phyloP scores from a whole-genome alignment of 768 basidiomycete species.

The Paxillus involutus region DNA sequence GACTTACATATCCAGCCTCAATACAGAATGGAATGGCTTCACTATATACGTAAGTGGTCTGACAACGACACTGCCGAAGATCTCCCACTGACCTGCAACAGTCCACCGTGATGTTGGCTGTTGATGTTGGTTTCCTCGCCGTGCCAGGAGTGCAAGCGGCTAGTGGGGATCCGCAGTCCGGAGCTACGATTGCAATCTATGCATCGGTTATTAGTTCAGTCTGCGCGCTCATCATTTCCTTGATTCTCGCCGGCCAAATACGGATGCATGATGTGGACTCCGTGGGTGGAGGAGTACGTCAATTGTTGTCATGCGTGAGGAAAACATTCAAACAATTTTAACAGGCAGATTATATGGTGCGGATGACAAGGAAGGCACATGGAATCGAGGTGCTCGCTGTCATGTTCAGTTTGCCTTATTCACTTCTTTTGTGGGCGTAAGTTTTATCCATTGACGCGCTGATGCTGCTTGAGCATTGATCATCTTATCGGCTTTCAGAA shows the following conservation, averaged over 20 bases:
- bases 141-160: constrained; percentile 35
- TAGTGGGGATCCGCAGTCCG: constrained; percentile 16
- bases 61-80: not conserved
- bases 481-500: not conserved
- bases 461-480: not conserved
- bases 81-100: constrained; percentile 12
- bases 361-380: constrained; percentile 4
- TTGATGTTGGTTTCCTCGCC: constrained; percentile 52
- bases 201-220: constrained; percentile 34
- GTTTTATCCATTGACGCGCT: not conserved
- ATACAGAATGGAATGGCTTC: constrained; percentile 25
- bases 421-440: constrained; percentile 30
- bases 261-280: no score
- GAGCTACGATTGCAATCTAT: constrained; percentile 32
- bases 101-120: constrained; percentile 50
- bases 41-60: constrained; percentile 41
- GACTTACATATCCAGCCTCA: constrained; percentile 3
- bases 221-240: no score
- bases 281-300: no score
- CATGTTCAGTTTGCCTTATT: constrained; percentile 31
- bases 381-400: constrained; percentile 29
- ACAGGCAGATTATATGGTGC: constrained; percentile 24
- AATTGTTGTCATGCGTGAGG: not conserved
- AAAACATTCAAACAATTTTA: not conserved
- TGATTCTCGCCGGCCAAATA: no score